These are phyloP conservation scores for Komagataella ulmi DNA, from an alignment of 805 yeast genomes.

Conservation along the genomic window DNA sequence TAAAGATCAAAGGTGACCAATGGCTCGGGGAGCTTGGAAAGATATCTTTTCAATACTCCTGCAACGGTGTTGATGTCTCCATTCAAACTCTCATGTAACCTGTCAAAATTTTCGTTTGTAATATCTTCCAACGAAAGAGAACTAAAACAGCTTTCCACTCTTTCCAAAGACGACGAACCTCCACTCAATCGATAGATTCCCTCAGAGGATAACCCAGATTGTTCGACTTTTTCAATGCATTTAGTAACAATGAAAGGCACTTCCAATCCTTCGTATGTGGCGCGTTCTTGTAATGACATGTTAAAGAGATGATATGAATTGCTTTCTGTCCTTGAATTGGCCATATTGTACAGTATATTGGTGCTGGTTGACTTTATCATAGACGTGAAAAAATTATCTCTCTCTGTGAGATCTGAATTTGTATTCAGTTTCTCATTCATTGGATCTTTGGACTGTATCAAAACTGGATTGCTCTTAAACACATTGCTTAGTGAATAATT, in stretches of 20 bases:
- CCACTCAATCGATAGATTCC: slow-evolving; percentile 91
- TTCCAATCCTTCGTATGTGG: slow-evolving; percentile 41
- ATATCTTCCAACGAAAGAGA: slow-evolving; percentile 11
- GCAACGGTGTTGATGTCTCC: slow-evolving; percentile 83
- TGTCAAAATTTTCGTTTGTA: slow-evolving; percentile 19
- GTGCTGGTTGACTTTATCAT: slow-evolving; percentile 33
- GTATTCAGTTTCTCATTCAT: not conserved
- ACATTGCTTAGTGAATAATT: not conserved
- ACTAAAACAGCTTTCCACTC: slow-evolving; percentile 18
- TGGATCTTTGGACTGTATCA: not conserved
- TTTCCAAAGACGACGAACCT: slow-evolving; percentile 51
- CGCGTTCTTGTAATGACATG: slow-evolving; percentile 49
- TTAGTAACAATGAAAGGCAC: slow-evolving; percentile 63
- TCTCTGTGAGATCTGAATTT: not conserved
- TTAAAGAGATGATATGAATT: slow-evolving; percentile 18
- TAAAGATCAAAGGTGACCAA: slow-evolving; percentile 62
- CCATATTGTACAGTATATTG: slow-evolving; percentile 15
- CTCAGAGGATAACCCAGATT: slow-evolving; percentile 61
- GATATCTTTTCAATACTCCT: slow-evolving; percentile 74
- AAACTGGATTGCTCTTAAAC: not conserved
- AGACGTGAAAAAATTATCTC: slow-evolving; percentile 4
- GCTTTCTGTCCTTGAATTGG: not conserved
- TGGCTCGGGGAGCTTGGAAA: slow-evolving; percentile 77
- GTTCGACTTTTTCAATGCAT: slow-evolving; percentile 69
- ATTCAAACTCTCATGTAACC: slow-evolving; percentile 21